phyloP scores from a whole-genome alignment of 2,329 filamentous ascomycete species.

The Arachnomyces sp. region DNA sequence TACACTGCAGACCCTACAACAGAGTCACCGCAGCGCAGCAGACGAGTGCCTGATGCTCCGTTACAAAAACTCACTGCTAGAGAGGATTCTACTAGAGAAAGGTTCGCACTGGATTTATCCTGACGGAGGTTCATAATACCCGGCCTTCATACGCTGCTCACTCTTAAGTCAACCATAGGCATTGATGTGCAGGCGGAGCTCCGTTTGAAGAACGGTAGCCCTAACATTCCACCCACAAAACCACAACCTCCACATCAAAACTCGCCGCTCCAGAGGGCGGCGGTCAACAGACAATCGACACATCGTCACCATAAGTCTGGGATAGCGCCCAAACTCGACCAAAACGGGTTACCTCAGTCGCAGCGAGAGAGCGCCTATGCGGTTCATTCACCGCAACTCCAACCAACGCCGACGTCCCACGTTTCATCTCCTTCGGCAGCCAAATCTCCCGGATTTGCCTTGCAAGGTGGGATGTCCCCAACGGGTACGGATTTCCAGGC shows the following conservation, averaged over 20 bases:
- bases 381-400: slow-evolving; percentile 61
- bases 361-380: slow-evolving; percentile 29
- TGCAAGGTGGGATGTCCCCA: slow-evolving; percentile 55
- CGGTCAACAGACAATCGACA: slow-evolving; percentile 69
- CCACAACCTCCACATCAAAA: slow-evolving; percentile 59
- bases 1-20: slow-evolving; percentile 82
- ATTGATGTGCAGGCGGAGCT: slow-evolving; percentile 97
- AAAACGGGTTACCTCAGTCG: slow-evolving; percentile 42
- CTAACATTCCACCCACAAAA: slow-evolving; percentile 61
- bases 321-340: slow-evolving; percentile 62
- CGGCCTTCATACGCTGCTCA: neutral
- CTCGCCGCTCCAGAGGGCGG: slow-evolving; percentile 69
- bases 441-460: slow-evolving; percentile 54
- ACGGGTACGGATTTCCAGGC: slow-evolving; percentile 50
- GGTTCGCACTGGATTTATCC: slow-evolving; percentile 45
- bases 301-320: slow-evolving; percentile 63
- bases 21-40: slow-evolving; percentile 85
- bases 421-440: slow-evolving; percentile 58
- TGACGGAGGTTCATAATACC: slow-evolving; percentile 1
- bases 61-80: slow-evolving; percentile 95
- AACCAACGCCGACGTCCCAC: slow-evolving; percentile 78
- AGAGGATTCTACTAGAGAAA: slow-evolving; percentile 93
- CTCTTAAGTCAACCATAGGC: slow-evolving; percentile 46
- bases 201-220: slow-evolving; percentile 83
- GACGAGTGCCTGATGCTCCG: slow-evolving; percentile 97